A percentile compares a stretch with the other conserved stretches of the same genome.
Conservation (phyloP, 2,329 filamentous ascomycete genomes). For the Aspergillus sp. region DNA sequence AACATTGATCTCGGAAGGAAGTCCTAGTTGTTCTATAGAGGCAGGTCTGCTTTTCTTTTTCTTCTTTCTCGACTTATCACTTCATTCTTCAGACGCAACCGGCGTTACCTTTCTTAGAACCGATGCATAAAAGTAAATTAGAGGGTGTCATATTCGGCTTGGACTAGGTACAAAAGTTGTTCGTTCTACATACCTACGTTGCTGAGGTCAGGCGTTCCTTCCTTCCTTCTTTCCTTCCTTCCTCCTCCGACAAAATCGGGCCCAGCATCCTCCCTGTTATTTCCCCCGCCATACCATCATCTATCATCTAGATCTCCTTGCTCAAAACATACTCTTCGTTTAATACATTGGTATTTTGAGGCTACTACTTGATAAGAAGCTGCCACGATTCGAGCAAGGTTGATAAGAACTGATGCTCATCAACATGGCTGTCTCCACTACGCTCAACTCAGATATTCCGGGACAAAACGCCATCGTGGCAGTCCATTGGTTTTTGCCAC, state of each 20-base stretch:
- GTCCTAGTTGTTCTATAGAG: slow-evolving; percentile 9
- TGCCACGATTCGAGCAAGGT: neutral
- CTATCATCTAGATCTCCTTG: neutral
- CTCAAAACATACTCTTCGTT: neutral
- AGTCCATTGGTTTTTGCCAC: neutral
- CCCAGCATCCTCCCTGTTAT: neutral
- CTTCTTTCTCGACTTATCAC: neutral
- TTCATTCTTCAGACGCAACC: neutral
- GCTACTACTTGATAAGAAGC: neutral
- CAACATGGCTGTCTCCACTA: neutral
- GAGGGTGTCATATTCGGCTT: neutral
- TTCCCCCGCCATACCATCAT: neutral
- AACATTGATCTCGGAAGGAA: slow-evolving; percentile 43
- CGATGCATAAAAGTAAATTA: neutral
- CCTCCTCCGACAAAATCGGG: neutral
- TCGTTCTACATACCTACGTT: neutral
- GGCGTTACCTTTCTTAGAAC: neutral
- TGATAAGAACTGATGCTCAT: neutral
- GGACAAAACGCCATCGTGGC: neutral
- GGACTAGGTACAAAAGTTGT: neutral
- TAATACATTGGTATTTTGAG: neutral
- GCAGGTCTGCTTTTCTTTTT: neutral
- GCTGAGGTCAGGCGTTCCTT: neutral
- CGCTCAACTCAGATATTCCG: neutral
- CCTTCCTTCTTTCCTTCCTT: neutral